These are phyloP conservation scores for Cryptomeria japonica DNA, from an alignment of 75 land plant genomes.

Conservation along the genomic window DNA sequence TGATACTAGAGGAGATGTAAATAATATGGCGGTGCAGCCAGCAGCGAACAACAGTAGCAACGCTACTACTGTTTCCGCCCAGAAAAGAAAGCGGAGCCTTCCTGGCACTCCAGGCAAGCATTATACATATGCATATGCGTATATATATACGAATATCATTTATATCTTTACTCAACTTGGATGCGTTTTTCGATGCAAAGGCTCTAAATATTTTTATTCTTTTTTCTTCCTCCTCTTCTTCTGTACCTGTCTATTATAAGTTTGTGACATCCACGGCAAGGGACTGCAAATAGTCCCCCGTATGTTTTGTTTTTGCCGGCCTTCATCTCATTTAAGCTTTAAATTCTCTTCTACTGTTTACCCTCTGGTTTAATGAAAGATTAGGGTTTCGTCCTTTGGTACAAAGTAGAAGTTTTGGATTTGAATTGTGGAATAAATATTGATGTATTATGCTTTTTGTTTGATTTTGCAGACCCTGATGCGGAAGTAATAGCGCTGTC, in stretches of 20 bases:
- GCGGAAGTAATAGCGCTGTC: constrained; percentile 96
- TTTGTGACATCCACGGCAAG: not conserved
- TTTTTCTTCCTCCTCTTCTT: not conserved
- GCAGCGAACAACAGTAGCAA: not conserved
- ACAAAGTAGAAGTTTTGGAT: not conserved
- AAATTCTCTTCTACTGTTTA: not conserved
- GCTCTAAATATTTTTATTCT: not conserved
- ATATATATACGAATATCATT: not conserved
- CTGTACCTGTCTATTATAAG: not conserved
- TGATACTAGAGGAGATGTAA: constrained; percentile 21
- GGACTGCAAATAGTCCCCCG: not conserved
- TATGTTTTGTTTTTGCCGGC: not conserved
- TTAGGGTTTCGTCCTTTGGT: not conserved
- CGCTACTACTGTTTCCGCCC: not conserved
- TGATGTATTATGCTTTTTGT: constrained; percentile 16
- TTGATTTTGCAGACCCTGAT: constrained; percentile 79
- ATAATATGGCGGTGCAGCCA: constrained; percentile 9
- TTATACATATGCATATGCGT: not conserved
- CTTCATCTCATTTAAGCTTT: not conserved
- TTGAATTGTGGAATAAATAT: not conserved
- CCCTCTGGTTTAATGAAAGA: not conserved
- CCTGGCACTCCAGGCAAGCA: constrained; percentile 58
- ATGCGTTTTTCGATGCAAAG: not conserved
- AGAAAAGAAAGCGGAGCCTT: constrained; percentile 50
- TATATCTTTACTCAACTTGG: not conserved